Base-by-base conservation (phyloP, 2,329 filamentous ascomycete species). In the Monilinia vaccinii-corymbosi region DNA sequence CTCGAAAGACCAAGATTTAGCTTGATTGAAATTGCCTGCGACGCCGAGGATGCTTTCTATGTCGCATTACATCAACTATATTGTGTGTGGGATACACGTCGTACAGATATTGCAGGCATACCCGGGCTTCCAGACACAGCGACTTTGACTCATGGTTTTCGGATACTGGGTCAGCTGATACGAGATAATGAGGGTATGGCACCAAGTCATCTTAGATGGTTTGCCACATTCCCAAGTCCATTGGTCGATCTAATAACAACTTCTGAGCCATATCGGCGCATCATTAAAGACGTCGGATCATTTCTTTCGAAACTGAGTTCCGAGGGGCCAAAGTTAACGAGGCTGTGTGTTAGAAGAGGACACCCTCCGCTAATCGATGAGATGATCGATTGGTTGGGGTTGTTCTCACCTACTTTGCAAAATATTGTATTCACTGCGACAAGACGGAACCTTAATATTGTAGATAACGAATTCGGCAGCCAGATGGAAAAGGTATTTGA, bases 61-160 rank as follows among this genome's bases (percentile, higher is more conserved):
- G 66, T 91, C 53, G 75, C 79, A 7, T 69, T 88, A 14, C 86
- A 89, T 68, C 86, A 89, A 68, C 61, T 87, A 2, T 85, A 83
- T 70, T 88, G 84, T 68, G 68, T 80, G 23, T 82, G 80, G 78
- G 78, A 71, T 60, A 36, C 62, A 16, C 55, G 65, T 42, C 64
- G 51, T 36, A 42, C 58, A 18, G 61, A 66, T 38, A 47, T 72
- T 23, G 42, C 77, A 18, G 66, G 55, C 14, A 62, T 76, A 3
- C 67, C 78, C 14, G 71, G 73, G 1, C 69, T 75, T 49, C 65
- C 66, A 28, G 46, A 62, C 21, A 11, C 51, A 28, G 56, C 34
- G 13, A 60, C 64, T 23, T 56, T 75, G 4, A 61, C 61, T 9
- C 46, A 63, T 56, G 73, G 73, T 0, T 68, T 76, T 34, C 61